Percentiles rank a stretch among this genome's conserved stretches.
phyloP scores from a whole-genome alignment of 495 filamentous ascomycete genomes.

The Cladorrhinum samala region DNA sequence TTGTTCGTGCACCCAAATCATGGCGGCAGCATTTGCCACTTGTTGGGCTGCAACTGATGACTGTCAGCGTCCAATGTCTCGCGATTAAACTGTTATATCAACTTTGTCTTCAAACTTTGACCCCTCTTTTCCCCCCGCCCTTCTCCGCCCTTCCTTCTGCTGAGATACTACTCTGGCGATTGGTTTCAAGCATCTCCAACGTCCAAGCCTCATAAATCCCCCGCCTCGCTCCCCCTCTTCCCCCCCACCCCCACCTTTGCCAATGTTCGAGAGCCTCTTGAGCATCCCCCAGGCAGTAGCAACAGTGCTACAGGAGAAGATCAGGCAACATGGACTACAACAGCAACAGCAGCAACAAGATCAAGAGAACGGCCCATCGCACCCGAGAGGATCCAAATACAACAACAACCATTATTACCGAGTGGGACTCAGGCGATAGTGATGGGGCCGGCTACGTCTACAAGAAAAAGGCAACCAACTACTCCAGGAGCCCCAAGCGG shows the following conservation, averaged over 20 bases:
- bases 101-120: too few relatives aligned
- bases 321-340: constrained; percentile 16
- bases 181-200: too few relatives aligned
- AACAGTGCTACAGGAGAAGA: constrained; percentile 15
- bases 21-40: background rate
- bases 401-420: constrained; percentile 20
- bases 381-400: constrained; percentile 7
- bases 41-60: background rate
- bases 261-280: constrained; percentile 15
- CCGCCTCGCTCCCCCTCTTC: too few relatives aligned
- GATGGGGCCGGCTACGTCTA: constrained; percentile 21
- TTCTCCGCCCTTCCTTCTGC: background rate
- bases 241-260: background rate
- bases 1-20: background rate
- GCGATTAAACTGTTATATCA: too few relatives aligned
- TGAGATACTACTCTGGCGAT: too few relatives aligned
- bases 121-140: background rate
- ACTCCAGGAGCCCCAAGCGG: constrained; percentile 13
- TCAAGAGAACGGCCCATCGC: too few relatives aligned
- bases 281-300: constrained; percentile 13
- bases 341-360: constrained; percentile 6
- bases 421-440: constrained; percentile 27
- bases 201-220: too few relatives aligned
- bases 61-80: too few relatives aligned
- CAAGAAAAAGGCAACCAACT: constrained; percentile 3